These are phyloP conservation scores for Colletotrichum navitas DNA, from an alignment of 2,329 filamentous ascomycete genomes.

Conservation along the genomic window DNA sequence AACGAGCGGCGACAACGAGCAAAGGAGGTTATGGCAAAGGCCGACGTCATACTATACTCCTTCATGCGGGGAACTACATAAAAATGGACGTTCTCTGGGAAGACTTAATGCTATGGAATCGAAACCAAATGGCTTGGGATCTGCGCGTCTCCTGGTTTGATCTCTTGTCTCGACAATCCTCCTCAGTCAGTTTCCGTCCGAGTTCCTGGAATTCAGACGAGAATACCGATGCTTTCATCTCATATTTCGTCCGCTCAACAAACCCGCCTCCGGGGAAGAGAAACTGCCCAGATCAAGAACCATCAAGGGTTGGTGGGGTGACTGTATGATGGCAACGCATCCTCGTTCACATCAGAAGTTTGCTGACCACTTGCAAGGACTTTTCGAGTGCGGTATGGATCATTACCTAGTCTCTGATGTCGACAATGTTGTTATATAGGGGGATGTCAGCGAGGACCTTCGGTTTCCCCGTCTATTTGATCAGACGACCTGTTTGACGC, in stretches of 20 bases:
- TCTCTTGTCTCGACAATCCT: too few relatives aligned
- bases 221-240: background rate
- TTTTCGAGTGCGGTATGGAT: constrained; percentile 11
- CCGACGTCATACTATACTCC: too few relatives aligned
- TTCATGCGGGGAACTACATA: too few relatives aligned
- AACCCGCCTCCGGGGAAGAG: background rate
- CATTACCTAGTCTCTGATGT: background rate
- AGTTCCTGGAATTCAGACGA: too few relatives aligned
- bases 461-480: background rate
- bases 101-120: too few relatives aligned
- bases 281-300: background rate
- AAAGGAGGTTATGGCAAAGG: too few relatives aligned
- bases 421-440: background rate
- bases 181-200: too few relatives aligned
- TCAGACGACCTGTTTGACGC: constrained; percentile 14
- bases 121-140: too few relatives aligned
- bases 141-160: too few relatives aligned
- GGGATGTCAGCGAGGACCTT: background rate
- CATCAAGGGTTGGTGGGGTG: constrained; percentile 28
- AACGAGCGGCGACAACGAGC: too few relatives aligned
- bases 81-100: too few relatives aligned
- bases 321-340: background rate
- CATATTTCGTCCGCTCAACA: background rate
- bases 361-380: background rate
- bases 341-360: background rate